Conservation (phyloP, 2,329 filamentous ascomycete species). For the Chaetoscypha palmicola region DNA sequence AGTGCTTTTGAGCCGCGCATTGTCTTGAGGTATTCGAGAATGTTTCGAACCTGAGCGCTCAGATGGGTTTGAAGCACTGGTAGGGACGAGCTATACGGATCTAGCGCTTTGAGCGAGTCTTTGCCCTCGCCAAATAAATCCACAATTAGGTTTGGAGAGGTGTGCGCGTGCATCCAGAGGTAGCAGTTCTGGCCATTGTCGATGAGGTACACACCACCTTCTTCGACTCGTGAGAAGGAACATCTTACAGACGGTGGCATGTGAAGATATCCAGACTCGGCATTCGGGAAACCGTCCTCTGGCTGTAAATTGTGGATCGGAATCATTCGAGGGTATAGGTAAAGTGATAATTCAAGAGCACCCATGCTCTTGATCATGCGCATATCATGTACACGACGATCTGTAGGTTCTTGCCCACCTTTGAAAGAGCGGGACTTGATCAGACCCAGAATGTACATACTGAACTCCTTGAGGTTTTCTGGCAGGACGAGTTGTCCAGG, state of each 20-base stretch:
- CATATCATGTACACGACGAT: conserved; percentile 86
- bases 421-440: conserved; percentile 92
- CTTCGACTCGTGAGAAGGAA: conserved; percentile 81
- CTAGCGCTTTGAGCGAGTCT: conserved; percentile 64
- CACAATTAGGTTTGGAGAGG: conserved; percentile 81
- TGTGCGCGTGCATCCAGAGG: conserved; percentile 86
- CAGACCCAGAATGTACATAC: conserved; percentile 89
- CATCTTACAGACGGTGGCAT: conserved; percentile 76
- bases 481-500: conserved; percentile 91
- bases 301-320: conserved; percentile 83
- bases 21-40: conserved; percentile 76
- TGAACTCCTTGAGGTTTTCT: conserved; percentile 91
- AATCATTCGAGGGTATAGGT: conserved; percentile 92
- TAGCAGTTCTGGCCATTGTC: conserved; percentile 92
- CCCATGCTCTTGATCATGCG: conserved; percentile 86
- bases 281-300: conserved; percentile 85
- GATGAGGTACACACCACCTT: conserved; percentile 87
- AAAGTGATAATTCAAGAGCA: conserved; percentile 75
- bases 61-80: conserved; percentile 86
- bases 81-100: conserved; percentile 72
- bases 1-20: conserved; percentile 81
- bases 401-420: conserved; percentile 81
- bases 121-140: conserved; percentile 83
- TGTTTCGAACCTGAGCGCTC: conserved; percentile 90
- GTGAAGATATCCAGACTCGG: conserved; percentile 75